Conservation (phyloP, 768 basidiomycete genomes). For the Suillus alpinus region DNA sequence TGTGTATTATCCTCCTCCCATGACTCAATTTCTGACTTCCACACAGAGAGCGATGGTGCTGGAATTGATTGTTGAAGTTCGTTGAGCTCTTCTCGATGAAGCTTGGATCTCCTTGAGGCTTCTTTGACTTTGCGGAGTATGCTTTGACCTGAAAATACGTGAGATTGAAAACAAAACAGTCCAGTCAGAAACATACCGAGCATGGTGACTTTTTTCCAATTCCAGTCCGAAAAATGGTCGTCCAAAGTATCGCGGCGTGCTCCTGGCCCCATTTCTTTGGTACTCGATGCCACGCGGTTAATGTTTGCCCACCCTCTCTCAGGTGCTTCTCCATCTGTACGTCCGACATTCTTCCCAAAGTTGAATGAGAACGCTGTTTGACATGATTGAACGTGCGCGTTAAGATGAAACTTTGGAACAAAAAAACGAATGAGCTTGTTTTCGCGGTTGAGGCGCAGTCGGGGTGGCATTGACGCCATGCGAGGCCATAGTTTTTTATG, state of each 20-base stretch:
- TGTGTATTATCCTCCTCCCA: neutral
- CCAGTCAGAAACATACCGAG: conserved; percentile 19
- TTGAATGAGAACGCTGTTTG: neutral
- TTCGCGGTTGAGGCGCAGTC: too few species aligned
- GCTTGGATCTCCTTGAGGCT: neutral
- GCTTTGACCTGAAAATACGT: neutral
- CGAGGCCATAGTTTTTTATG: conserved; percentile 4
- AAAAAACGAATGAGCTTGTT: conserved; percentile 7
- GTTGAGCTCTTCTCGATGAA: neutral
- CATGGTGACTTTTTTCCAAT: conserved; percentile 29
- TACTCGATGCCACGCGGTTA: conserved; percentile 11
- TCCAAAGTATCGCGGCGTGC: conserved; percentile 33
- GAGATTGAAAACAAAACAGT: neutral
- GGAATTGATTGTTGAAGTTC: neutral
- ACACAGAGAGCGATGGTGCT: neutral
- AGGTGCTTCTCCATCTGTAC: conserved; percentile 16
- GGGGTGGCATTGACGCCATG: conserved; percentile 4
- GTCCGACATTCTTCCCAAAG: neutral
- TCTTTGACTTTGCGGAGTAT: neutral
- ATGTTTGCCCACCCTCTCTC: conserved; percentile 16
- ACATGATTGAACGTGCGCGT: conserved; percentile 6
- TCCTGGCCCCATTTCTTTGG: conserved; percentile 33
- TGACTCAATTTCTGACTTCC: neutral
- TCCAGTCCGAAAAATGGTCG: conserved; percentile 31
- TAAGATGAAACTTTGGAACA: conserved; percentile 15